Base-by-base conservation (phyloP, 1,284 basidiomycete species). In the Kalmanozyma brasiliensis region DNA sequence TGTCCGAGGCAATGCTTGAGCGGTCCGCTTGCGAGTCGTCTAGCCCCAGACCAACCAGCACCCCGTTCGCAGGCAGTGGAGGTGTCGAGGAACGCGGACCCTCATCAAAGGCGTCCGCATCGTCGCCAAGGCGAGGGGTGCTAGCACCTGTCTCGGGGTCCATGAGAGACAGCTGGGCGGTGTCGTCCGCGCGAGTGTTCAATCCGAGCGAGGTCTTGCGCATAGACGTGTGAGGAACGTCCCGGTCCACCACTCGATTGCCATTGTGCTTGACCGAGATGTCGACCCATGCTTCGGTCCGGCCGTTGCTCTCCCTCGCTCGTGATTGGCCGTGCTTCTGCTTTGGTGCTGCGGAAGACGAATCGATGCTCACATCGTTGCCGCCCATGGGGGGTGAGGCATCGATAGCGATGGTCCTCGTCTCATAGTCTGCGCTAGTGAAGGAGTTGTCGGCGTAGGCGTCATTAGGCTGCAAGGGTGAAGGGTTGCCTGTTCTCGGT, bases 241-340 rank as follows among this genome's bases (percentile, higher is more conserved):
- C 73, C 44, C 72, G 73, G 9, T 63, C 72, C 2, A 16, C 32
- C 73, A 76, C 64, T 38, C 72, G 36, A 14, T 26, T 55, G 19
- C 56, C 59, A 32, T 64, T 64, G 9, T 60, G 43, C 38, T 61
- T 60, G 33, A 75, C 42, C 49, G 74, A 17, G 35, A 78, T 63
- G 45, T 78, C 77, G 35, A 78, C 49, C 77, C 77, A 78, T 2
- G 66, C 52, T 35, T 77, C 75, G n/a, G 64, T 51, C 5, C 30
- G 7, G 1, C 60, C 68, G 30, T 53, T 52, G 3, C 49, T 43
- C 11, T 51, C 65, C 17, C 52, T 23, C 29, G 57, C 6, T n/a
- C 44, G 16, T 4, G 30, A 10, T 22, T 32, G 41, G n/a, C 30
- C 42, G 29, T 34, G 48, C 30, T 30, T 60, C 9, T 38, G 17